These are phyloP conservation scores for Sicyos edulis DNA, from an alignment of 306 rosid genomes.

Conservation along the genomic window DNA sequence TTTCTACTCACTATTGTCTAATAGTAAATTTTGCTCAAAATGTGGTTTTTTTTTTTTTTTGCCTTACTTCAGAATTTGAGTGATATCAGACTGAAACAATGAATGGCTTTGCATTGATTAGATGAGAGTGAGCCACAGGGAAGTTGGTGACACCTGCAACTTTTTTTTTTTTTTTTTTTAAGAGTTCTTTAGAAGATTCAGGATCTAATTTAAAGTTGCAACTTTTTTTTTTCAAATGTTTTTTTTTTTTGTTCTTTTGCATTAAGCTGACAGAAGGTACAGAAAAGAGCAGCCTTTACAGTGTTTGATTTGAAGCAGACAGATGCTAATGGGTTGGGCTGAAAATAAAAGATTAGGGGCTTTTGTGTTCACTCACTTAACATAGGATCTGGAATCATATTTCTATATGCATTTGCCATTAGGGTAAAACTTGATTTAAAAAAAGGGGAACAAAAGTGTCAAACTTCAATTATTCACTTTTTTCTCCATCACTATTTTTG, in stretches of 20 bases:
- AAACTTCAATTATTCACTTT: neutral
- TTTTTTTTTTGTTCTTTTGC: neutral
- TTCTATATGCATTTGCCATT: neutral
- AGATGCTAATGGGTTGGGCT: constrained; percentile 9
- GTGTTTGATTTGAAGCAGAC: constrained; percentile 4
- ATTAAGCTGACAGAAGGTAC: neutral
- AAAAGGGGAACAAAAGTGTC: neutral
- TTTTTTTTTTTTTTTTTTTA: neutral
- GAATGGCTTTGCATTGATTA: neutral
- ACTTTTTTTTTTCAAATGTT: neutral
- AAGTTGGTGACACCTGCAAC: neutral
- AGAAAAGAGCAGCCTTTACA: constrained; percentile 2
- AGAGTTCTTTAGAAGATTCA: too few relatives aligned
- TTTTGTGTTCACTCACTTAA: neutral
- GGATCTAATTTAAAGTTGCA: neutral
- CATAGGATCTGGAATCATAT: neutral
- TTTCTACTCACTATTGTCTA: too few relatives aligned
- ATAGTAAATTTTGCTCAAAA: too few relatives aligned
- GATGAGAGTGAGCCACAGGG: too few relatives aligned
- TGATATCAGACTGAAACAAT: neutral
- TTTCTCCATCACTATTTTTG: neutral
- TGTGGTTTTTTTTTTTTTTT: neutral
- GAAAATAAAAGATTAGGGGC: neutral
- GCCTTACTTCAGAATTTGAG: neutral
- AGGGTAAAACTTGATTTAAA: neutral